These are phyloP conservation scores for Lagerstroemia fauriei DNA, from an alignment of 441 rosid species.

Conservation along the genomic window DNA sequence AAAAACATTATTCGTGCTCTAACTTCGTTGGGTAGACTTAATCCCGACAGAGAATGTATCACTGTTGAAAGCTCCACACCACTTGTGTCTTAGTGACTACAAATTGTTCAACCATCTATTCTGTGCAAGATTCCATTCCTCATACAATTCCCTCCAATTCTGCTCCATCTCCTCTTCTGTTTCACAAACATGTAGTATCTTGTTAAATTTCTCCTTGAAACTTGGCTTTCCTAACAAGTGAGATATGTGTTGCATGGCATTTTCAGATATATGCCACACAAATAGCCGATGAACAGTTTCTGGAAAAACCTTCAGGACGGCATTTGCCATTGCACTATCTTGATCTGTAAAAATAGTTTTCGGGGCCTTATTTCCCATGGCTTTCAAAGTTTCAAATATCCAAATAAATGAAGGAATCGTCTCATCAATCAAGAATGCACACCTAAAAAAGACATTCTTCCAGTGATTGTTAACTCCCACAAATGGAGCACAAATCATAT, in stretches of 20 bases:
- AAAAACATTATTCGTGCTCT: constrained; percentile 20
- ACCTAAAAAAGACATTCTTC: too few relatives aligned
- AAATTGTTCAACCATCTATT: constrained; percentile 10
- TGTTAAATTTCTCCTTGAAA: too few relatives aligned
- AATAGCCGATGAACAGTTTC: constrained; percentile 21
- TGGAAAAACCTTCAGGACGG: constrained; percentile 13
- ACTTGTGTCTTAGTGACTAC: constrained; percentile 9
- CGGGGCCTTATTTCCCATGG: too few relatives aligned
- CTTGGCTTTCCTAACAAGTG: too few relatives aligned
- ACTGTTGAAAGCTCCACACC: background rate
- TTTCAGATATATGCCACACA: background rate
- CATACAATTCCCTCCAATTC: constrained; percentile 4
- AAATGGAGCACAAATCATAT: too few relatives aligned
- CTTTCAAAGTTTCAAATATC: too few relatives aligned
- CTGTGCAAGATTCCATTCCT: too few relatives aligned
- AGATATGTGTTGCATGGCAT: too few relatives aligned
- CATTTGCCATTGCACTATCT: constrained; percentile 24
- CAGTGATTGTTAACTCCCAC: too few relatives aligned
- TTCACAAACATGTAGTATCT: constrained; percentile 9
- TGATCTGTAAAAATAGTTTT: too few relatives aligned
- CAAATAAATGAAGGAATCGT: too few relatives aligned
- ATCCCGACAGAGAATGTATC: constrained; percentile 6
- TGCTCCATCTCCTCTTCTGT: background rate
- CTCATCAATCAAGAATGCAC: too few relatives aligned
- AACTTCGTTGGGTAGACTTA: constrained; percentile 11